These are phyloP conservation scores for Epichloe scottii DNA, from an alignment of 2,329 filamentous ascomycete genomes.

Conservation along the genomic window DNA sequence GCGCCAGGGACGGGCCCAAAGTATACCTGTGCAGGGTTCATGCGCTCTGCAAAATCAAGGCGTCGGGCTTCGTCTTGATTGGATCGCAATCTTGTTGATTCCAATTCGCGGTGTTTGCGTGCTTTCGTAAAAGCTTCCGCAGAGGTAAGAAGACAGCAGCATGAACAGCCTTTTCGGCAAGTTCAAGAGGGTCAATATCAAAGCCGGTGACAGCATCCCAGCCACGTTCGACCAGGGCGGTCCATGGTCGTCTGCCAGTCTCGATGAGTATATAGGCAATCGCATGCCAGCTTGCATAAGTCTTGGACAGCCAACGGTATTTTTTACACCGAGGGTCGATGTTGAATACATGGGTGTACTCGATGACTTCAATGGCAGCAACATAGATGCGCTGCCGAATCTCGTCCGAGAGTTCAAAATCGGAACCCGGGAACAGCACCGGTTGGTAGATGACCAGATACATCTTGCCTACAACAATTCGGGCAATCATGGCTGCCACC, in stretches of 20 bases:
- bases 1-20: slow-evolving; percentile 36
- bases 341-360: slow-evolving; percentile 53
- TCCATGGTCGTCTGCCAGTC: slow-evolving; percentile 34
- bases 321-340: slow-evolving; percentile 37
- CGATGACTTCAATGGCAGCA: slow-evolving; percentile 62
- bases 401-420: slow-evolving; percentile 44
- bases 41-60: slow-evolving; percentile 36
- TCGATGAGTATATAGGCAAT: slow-evolving; percentile 37
- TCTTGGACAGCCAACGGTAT: slow-evolving; percentile 38
- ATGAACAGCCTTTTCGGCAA: slow-evolving; percentile 32
- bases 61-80: slow-evolving; percentile 36
- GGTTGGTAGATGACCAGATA: slow-evolving; percentile 68
- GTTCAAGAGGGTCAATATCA: slow-evolving; percentile 27
- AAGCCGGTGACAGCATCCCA: slow-evolving; percentile 33
- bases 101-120: slow-evolving; percentile 35
- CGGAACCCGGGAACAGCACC: slow-evolving; percentile 47
- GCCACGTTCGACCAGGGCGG: slow-evolving; percentile 35
- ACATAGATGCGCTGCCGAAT: slow-evolving; percentile 57
- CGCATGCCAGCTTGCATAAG: slow-evolving; percentile 39
- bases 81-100: slow-evolving; percentile 34
- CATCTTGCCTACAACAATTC: slow-evolving; percentile 66
- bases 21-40: slow-evolving; percentile 29
- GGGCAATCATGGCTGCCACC: slow-evolving; percentile 54
- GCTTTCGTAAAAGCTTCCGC: slow-evolving; percentile 40
- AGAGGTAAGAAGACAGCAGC: slow-evolving; percentile 40